Evolutionary conservation across 352 stramenopile species (phyloP), one percentile per base, ranked within the genome.

Genomic region (Phytophthora crassamura): DNA sequence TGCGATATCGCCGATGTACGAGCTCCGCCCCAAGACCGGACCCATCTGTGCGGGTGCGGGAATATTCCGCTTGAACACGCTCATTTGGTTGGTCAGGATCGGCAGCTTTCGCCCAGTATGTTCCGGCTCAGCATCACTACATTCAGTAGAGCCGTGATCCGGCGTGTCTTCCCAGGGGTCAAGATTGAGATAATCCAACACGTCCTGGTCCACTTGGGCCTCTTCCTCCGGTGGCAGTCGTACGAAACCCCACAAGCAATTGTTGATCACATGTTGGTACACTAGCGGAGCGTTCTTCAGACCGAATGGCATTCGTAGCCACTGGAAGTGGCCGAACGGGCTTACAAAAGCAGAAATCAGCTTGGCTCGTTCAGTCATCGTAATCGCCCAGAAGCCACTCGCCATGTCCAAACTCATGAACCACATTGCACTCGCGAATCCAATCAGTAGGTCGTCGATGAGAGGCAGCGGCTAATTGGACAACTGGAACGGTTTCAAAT

Each of bases 1-100:
- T 1, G 16, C 48, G 10, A 77, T 60, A 20, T 68, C 61, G 32
- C 70, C 62, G 20, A 77, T 77, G 30, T 69, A 73, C 12, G 68
- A 77, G 5, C 58, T 45, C 4, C 54, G 55, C 39, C 40, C 25
- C 7, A 69, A 7, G 9, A 46, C 45, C 1, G 50, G 38, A 52
- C 18, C 30, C 42, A 49, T 35, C 2, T 49, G 16, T 4, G 15
- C 4, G 7, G 42, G 20, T 6, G 42, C 18, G n/a, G 39, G 39
- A 22, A 28, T 46, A 10, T 46, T 46, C 39, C 39, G 11, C 12
- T 46, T 7, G 11, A 46, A 46, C 12, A 46, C n/a, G 1, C 5
- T 46, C 39, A 46, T 46, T 11, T 11, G 8, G 10, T 46, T 18
- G 8, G 39, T 46, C 39, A 46, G n/a, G 7, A 46, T 22, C 5